Evolutionary conservation across 441 rosid genomes (phyloP), one percentile per base, ranked within the genome.

Genomic region (Adansonia rubrostipa): DNA sequence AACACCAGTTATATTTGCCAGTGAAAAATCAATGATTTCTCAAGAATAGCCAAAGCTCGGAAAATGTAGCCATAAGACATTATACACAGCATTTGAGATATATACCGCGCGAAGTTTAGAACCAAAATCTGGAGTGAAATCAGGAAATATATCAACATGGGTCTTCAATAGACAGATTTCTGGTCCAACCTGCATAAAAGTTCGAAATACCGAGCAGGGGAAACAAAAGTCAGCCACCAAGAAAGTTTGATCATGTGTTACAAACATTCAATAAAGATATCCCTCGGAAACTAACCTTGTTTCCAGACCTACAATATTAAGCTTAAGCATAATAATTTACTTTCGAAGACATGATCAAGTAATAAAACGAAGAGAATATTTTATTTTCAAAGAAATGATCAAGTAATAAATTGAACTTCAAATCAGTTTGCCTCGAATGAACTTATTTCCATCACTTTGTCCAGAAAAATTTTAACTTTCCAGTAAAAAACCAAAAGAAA

Each of bases 141-240:
- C 98, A 45, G 97, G 96, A 22, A 96, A 74, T 78, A 96, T 94
- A 78, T 96, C 99, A 44, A 92, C 97, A 81, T 96, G 99, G 42
- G 99, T 94, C 86, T 96, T 96, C 91, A 94, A 78, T 78, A 94
- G 64, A 79, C 98, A 96, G 57, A 96, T 96, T 87, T 94, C 98
- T 9, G 92, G 92, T 82, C 97, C 99, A 80, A 94, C 97, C 99
- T 96, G 78, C 84, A 88, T 15, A 13, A 68, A 80, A 15, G 50
- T 51, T 68, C 28, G 70, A 84, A 78, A 5, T 10, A 28, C 17
- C 1, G 22, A 76, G 7, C 24, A 56, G 47, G 60, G 79, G 48
- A 42, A 36, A 17, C 28, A 56, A 19, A 9, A 72, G n/a, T 71
- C 22, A 71, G 47, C 61, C 17, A 51, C 9, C 24, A 20, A 71